Evolutionary conservation across 176 grass and related monocot genomes (phyloP).

Genomic region (Cenchrus americanus): DNA sequence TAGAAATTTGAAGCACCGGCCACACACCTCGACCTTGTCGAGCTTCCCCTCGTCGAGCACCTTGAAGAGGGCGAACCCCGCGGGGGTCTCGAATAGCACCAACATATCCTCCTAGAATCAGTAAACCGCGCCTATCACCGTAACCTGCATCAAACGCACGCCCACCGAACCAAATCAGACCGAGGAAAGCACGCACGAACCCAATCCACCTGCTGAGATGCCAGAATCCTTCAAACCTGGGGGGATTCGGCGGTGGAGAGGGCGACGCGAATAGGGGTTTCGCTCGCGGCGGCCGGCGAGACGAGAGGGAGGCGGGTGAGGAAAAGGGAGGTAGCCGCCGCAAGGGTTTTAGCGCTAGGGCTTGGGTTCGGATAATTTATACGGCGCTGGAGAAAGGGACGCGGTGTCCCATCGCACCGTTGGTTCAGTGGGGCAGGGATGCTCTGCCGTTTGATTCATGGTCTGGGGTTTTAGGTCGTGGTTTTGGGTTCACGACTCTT

Average conservation of each 20-base stretch:
- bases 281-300: slow-evolving; percentile 4
- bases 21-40: slow-evolving; percentile 67
- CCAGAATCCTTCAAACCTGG: neutral
- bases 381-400: neutral
- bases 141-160: neutral
- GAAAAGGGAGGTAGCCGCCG: slow-evolving; percentile 3
- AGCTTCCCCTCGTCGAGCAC: slow-evolving; percentile 93
- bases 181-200: neutral
- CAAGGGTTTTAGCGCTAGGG: slow-evolving; percentile 33
- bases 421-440: neutral
- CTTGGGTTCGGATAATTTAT: slow-evolving; percentile 28
- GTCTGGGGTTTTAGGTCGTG: slow-evolving; percentile 13
- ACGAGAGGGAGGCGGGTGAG: neutral
- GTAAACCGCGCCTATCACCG: neutral
- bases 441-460: slow-evolving; percentile 37
- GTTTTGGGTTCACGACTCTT: too few relatives aligned
- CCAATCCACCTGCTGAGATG: neutral
- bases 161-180: neutral
- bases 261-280: neutral
- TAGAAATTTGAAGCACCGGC: neutral
- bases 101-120: slow-evolving; percentile 51
- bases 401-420: slow-evolving; percentile 22
- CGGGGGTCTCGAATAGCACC: slow-evolving; percentile 75
- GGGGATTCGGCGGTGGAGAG: neutral
- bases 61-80: slow-evolving; percentile 94